phyloP scores from a whole-genome alignment of 2,329 filamentous ascomycete genomes.

The Botryotinia convoluta region DNA sequence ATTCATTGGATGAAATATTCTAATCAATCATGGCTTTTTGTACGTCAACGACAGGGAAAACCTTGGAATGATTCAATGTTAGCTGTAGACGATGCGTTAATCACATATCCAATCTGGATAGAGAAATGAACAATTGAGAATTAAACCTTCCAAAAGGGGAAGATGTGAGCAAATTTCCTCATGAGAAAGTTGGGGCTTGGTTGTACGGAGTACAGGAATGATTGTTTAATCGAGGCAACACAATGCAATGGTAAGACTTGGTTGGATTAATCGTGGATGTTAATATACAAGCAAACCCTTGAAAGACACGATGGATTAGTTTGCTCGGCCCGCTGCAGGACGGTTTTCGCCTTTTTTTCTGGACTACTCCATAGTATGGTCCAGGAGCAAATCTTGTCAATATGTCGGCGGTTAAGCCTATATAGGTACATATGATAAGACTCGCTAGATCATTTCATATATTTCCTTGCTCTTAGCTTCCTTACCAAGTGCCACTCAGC shows the following conservation, averaged over 20 bases:
- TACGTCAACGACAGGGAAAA: slow-evolving; percentile 1
- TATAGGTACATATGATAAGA: background rate
- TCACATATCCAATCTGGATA: background rate
- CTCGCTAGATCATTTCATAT: background rate
- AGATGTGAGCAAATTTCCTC: slow-evolving; percentile 2
- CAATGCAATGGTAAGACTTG: slow-evolving; percentile 1
- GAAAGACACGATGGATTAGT: slow-evolving; percentile 20
- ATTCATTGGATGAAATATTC: slow-evolving; percentile 4
- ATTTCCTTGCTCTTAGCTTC: background rate
- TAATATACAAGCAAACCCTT: slow-evolving; percentile 8
- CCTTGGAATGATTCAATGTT: background rate
- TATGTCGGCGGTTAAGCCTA: background rate
- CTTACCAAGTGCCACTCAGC: slow-evolving; percentile 18
- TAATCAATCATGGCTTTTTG: background rate
- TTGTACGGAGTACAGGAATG: background rate
- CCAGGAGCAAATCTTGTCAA: background rate
- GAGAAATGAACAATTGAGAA: background rate
- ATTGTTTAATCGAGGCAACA: background rate
- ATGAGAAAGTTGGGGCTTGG: slow-evolving; percentile 9
- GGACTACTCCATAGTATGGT: background rate
- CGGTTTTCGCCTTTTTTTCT: slow-evolving; percentile 24
- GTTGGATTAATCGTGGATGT: background rate
- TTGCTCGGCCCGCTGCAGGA: slow-evolving; percentile 36
- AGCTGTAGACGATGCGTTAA: background rate
- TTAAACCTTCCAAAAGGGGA: slow-evolving; percentile 3